Evolutionary conservation across 768 basidiomycete species (phyloP).

Genomic region (Auriscalpium microsporum): DNA sequence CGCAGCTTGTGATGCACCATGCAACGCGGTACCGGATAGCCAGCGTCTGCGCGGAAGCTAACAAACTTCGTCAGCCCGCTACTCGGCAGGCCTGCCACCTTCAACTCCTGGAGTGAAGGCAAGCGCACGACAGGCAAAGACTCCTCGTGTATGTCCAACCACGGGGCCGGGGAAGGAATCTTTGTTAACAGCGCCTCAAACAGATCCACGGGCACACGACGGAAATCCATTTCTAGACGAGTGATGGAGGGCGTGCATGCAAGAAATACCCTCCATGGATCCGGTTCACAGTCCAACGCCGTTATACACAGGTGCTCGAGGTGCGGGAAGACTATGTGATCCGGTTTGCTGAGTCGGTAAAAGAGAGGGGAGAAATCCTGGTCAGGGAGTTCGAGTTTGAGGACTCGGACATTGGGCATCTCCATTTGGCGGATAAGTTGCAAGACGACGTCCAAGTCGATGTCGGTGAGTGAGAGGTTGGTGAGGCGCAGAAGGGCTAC

Average conservation of each 20-base stretch:
- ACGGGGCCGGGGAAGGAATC: not conserved
- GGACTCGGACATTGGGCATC: slow-evolving; percentile 35
- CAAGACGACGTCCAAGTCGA: slow-evolving; percentile 47
- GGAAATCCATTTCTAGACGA: slow-evolving; percentile 8
- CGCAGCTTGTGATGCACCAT: not conserved
- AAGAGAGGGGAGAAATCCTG: slow-evolving; percentile 45
- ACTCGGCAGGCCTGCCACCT: slow-evolving; percentile 1
- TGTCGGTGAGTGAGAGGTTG: slow-evolving; percentile 43
- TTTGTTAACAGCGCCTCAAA: not conserved
- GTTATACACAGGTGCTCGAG: slow-evolving; percentile 20
- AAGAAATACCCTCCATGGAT: slow-evolving; percentile 19
- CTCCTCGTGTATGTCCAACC: not conserved
- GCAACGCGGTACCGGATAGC: not conserved
- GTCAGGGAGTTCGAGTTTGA: slow-evolving; percentile 44
- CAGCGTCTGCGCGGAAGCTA: not conserved
- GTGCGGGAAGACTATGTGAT: slow-evolving; percentile 15
- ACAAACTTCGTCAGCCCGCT: not conserved
- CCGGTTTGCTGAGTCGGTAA: not conserved
- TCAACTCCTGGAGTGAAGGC: slow-evolving; percentile 1
- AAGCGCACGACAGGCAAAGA: not conserved
- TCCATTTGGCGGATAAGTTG: slow-evolving; percentile 36
- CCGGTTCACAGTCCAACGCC: slow-evolving; percentile 17
- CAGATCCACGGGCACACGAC: not conserved
- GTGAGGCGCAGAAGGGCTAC: slow-evolving; percentile 25
- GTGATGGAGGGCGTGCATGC: not conserved